Percentiles rank a stretch among this genome's conserved stretches.
phyloP scores from a whole-genome alignment of 805 yeast species.

The Candida ascalaphidarum region DNA sequence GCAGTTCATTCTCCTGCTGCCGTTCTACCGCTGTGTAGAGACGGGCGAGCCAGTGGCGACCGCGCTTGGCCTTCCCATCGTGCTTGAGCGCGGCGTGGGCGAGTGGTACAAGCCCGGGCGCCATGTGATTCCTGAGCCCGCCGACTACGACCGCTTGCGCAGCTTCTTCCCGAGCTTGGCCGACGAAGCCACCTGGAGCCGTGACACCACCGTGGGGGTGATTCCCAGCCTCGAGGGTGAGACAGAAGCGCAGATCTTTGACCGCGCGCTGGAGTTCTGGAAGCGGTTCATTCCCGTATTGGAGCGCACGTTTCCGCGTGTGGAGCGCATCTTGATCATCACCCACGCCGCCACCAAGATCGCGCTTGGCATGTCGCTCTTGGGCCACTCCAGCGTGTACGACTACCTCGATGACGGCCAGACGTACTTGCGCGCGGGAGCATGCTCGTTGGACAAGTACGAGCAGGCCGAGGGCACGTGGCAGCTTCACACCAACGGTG shows the following conservation, averaged over 20 bases:
- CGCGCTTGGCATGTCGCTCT: constrained; percentile 72
- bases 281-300: constrained; percentile 46
- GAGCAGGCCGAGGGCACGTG: constrained; percentile 30
- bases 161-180: constrained; percentile 44
- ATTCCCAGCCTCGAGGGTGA: constrained; percentile 69
- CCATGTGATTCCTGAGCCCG: constrained; percentile 63
- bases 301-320: constrained; percentile 48
- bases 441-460: constrained; percentile 75
- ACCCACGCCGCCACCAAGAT: constrained; percentile 94
- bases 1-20: constrained; percentile 66
- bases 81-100: constrained; percentile 76
- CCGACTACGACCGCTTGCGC: constrained; percentile 37
- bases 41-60: constrained; percentile 68
- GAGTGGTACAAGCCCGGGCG: constrained; percentile 85
- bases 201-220: constrained; percentile 47
- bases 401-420: constrained; percentile 39
- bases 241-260: constrained; percentile 57
- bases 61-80: constrained; percentile 47
- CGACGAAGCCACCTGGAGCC: constrained; percentile 22
- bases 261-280: constrained; percentile 52
- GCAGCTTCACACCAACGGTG: constrained; percentile 63
- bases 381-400: constrained; percentile 43
- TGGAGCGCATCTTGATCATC: constrained; percentile 59
- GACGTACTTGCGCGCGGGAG: constrained; percentile 55
- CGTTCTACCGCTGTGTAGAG: constrained; percentile 85